These are phyloP conservation scores for Suillus subalutaceus DNA, from an alignment of 768 basidiomycete species.

Conservation along the genomic window DNA sequence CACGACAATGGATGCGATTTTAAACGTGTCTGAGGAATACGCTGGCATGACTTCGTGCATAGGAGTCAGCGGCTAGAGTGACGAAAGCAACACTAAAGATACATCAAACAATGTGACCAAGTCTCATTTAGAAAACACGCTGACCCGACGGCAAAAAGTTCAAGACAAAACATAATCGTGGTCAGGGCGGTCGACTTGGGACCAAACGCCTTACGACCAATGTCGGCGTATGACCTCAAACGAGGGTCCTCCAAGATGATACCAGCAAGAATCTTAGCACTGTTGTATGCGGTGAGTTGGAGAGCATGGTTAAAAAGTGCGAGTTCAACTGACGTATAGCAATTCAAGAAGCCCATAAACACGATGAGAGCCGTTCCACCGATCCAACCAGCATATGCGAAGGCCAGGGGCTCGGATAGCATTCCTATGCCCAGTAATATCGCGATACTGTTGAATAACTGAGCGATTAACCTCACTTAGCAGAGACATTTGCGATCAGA, in stretches of 20 bases:
- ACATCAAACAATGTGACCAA: conserved; percentile 1
- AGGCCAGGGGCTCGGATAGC: conserved; percentile 88
- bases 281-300: conserved; percentile 34
- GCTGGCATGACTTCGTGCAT: conserved; percentile 71
- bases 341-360: conserved; percentile 78
- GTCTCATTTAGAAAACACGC: conserved; percentile 18
- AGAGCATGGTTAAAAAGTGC: background rate
- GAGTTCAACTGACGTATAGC: conserved; percentile 74
- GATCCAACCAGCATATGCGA: conserved; percentile 90
- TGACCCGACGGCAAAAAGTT: conserved; percentile 82
- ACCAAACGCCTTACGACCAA: conserved; percentile 89
- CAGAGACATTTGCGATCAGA: background rate
- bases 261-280: conserved; percentile 84
- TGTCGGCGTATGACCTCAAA: conserved; percentile 85
- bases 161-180: conserved; percentile 79
- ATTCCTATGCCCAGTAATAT: conserved; percentile 88
- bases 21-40: conserved; percentile 72
- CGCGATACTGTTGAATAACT: conserved; percentile 91
- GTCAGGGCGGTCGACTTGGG: conserved; percentile 65
- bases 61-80: conserved; percentile 87
- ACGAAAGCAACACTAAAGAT: conserved; percentile 78
- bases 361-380: conserved; percentile 74
- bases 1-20: conserved; percentile 73
- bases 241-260: conserved; percentile 72
- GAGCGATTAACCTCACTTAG: conserved; percentile 12